Conservation (phyloP, 495 filamentous ascomycete genomes). For the Articulospora tetracladia region DNA sequence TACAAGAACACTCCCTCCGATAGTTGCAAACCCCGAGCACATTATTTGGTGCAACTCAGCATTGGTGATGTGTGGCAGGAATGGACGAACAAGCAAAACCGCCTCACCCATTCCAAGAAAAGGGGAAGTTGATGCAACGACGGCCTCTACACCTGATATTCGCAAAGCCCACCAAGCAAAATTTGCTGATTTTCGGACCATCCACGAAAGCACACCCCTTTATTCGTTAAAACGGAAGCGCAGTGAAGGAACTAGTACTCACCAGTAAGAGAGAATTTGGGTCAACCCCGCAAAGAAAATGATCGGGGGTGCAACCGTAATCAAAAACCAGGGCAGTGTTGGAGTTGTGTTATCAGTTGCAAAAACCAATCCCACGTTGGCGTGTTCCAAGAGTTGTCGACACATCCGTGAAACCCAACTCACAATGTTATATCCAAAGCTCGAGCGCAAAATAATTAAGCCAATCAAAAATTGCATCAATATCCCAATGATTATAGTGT, state of each 20-base stretch:
- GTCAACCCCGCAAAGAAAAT: constrained; percentile 87
- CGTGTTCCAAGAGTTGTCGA: constrained; percentile 63
- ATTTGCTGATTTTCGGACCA: constrained; percentile 72
- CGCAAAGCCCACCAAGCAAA: constrained; percentile 88
- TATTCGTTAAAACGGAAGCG: not conserved
- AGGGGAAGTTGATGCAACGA: constrained; percentile 83
- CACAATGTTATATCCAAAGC: constrained; percentile 76
- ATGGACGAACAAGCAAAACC: constrained; percentile 82
- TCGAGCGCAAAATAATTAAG: constrained; percentile 75
- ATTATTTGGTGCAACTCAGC: constrained; percentile 87
- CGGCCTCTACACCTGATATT: constrained; percentile 84
- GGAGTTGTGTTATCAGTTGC: constrained; percentile 42
- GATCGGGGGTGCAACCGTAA: constrained; percentile 69
- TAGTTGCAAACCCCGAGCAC: constrained; percentile 63
- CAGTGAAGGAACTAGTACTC: not conserved
- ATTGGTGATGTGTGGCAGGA: constrained; percentile 72
- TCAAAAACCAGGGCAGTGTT: constrained; percentile 58
- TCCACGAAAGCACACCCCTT: constrained; percentile 73
- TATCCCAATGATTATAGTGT: constrained; percentile 84
- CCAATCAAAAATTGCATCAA: constrained; percentile 79
- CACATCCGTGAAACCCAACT: constrained; percentile 71
- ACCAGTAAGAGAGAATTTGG: constrained; percentile 74
- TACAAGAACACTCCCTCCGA: constrained; percentile 70
- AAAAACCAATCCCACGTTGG: constrained; percentile 63
- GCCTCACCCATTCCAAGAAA: constrained; percentile 92